Conservation (phyloP, 345 rosid species). For the Abelmoschus esculentus region DNA sequence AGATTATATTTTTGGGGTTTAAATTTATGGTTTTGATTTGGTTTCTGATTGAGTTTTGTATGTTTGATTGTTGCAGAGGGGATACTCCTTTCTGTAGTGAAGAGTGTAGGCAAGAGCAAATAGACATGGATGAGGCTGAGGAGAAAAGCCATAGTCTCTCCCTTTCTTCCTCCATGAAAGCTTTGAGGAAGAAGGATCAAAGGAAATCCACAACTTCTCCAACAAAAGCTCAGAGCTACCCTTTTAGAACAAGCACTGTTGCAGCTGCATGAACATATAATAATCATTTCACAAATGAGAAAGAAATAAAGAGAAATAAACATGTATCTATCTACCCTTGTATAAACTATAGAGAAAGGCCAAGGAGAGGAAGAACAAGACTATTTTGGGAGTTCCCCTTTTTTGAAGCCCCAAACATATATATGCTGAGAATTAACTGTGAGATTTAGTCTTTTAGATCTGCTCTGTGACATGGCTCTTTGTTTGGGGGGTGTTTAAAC, state of each 20-base stretch:
- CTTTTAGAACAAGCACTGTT: conserved; percentile 34
- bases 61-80: conserved; percentile 42
- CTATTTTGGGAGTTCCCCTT: neutral
- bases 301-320: neutral
- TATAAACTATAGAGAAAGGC: conserved; percentile 6
- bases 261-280: conserved; percentile 32
- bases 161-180: conserved; percentile 58
- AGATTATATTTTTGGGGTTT: no score
- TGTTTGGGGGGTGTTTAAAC: neutral
- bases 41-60: conserved; percentile 7
- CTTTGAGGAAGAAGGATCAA: conserved; percentile 42
- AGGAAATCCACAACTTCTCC: conserved; percentile 32
- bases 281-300: no score
- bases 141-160: conserved; percentile 53
- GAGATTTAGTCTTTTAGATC: conserved; percentile 5
- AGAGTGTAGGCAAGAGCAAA: conserved; percentile 76
- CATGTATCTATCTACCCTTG: neutral
- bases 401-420: neutral
- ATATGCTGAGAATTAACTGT: conserved; percentile 1
- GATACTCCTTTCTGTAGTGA: conserved; percentile 83
- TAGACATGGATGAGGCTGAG: conserved; percentile 54
- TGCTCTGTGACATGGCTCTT: conserved; percentile 12
- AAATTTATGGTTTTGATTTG: no score
- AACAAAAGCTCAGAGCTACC: conserved; percentile 21
- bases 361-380: conserved; percentile 16